Evolutionary conservation across 768 basidiomycete species (phyloP).

Genomic region (Flagelloscypha sp.): DNA sequence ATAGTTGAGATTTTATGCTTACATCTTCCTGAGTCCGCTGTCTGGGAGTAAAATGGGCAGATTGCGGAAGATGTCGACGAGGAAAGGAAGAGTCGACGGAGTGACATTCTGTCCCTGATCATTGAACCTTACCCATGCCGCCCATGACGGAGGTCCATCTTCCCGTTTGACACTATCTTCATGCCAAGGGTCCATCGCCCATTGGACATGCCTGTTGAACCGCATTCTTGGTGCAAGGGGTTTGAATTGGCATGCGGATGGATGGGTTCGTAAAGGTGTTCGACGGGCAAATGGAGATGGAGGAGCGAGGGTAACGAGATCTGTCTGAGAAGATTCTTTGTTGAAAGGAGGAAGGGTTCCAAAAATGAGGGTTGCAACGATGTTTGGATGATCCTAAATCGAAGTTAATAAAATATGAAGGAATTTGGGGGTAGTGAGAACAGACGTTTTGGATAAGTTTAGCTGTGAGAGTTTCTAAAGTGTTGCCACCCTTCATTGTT

Average conservation of each 20-base stretch:
- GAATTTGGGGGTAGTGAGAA: constrained; percentile 3
- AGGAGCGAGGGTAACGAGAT: constrained; percentile 26
- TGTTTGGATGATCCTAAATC: constrained; percentile 34
- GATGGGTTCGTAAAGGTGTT: constrained; percentile 48
- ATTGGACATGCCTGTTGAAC: constrained; percentile 25
- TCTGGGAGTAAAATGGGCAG: constrained; percentile 42
- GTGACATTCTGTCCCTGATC: constrained; percentile 36
- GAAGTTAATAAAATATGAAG: not conserved
- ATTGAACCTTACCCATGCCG: constrained; percentile 45
- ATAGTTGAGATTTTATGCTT: too few species aligned
- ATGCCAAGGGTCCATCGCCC: constrained; percentile 37
- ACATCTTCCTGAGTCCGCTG: too few species aligned
- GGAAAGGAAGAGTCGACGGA: constrained; percentile 41
- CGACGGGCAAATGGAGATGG: constrained; percentile 53
- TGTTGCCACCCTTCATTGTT: constrained; percentile 39
- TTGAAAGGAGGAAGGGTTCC: constrained; percentile 32
- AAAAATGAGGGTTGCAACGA: constrained; percentile 51
- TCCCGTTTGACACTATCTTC: constrained; percentile 31
- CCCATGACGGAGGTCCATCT: constrained; percentile 50
- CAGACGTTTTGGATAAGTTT: constrained; percentile 51
- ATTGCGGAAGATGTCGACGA: constrained; percentile 47
- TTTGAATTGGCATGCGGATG: constrained; percentile 27
- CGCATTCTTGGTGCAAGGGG: constrained; percentile 22
- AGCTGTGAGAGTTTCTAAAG: constrained; percentile 50
- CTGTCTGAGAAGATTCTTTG: constrained; percentile 16